phyloP scores from a whole-genome alignment of 345 rosid species.

The Eucalyptus viminalis region DNA sequence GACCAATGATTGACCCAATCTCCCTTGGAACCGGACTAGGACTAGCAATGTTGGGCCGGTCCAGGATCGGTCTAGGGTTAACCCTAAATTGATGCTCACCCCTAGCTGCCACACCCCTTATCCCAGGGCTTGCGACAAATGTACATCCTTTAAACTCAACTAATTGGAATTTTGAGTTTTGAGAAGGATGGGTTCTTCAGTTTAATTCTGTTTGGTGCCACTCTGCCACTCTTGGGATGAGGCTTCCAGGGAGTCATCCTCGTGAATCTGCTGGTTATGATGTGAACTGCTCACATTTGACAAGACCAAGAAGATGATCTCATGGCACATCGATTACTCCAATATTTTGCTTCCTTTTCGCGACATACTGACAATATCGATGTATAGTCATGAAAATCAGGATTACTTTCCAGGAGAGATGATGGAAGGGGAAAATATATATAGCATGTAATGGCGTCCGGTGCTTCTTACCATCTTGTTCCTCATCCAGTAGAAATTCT shows the following conservation, averaged over 20 bases:
- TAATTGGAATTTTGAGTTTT: background rate
- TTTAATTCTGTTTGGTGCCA: background rate
- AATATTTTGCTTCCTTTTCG: background rate
- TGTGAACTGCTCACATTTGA: background rate
- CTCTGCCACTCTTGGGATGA: background rate
- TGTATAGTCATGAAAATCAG: background rate
- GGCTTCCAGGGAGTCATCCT: background rate
- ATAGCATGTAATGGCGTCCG: background rate
- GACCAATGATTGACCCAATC: too few relatives aligned
- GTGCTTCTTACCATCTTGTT: background rate
- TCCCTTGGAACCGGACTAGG: too few relatives aligned
- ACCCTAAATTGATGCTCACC: too few relatives aligned
- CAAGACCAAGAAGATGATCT: background rate
- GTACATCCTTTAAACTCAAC: background rate
- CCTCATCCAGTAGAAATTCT: background rate
- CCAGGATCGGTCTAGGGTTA: too few relatives aligned
- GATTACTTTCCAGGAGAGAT: background rate
- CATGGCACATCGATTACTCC: background rate
- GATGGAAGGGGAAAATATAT: background rate
- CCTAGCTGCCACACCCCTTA: background rate
- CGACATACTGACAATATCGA: background rate
- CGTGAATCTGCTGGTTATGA: background rate
- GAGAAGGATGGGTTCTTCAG: background rate
- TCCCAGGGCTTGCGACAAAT: background rate
- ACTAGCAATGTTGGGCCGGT: too few relatives aligned